Base-by-base conservation (phyloP, 805 yeast species). In the Kuraishia molischiana region DNA sequence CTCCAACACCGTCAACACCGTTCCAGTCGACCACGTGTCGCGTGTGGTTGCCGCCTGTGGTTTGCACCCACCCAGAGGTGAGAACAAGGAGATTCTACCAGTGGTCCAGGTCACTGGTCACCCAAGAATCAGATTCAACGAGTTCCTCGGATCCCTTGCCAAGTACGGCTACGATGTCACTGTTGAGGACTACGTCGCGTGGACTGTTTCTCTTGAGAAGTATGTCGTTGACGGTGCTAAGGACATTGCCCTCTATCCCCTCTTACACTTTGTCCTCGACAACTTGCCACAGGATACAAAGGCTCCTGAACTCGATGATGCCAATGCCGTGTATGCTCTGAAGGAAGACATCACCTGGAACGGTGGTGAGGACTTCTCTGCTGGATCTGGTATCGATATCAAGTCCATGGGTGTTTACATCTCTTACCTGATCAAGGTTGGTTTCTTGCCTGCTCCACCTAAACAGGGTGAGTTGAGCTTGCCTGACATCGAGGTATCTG, bases 31-130 rank as follows among this genome's bases (percentile, higher is more conserved):
- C 51, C 98, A 92, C 53, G 98, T 92, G 46, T 97, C 99, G 1
- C 73, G 95, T 34, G 85, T 87, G 19, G 84, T 80, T 19, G 85
- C 79, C 37, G 85, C 97, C 2, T 64, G 92, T 20, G 81, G 95
- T 0, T 67, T 92, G 44, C 75, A 76, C 50, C 90, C 95, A 20
- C 84, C 92, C 19, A 51, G 52, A 29, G 49, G 67, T 63, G 36
- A 61, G 78, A 32, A 63, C 41, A 39, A 20, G 4, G 38, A 34
- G 11, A 22, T 11, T 11, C 41, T 58, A 19, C 52, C 79, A 1
- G 98, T 94, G 31, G 87, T 86, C 2, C 98, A 92, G 33, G 97
- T 92, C n/a, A 92, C 97, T 4, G 94, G 90, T 19, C 97, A 92
- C 51, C 99, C 99, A 42, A 77, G 98, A 56, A 77, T 86, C 42